Percentiles rank a stretch among this genome's conserved stretches.
These are phyloP conservation scores for Zychaea mexicana DNA, from an alignment of 371 early-diverging fungal genomes.

Conservation along the genomic window DNA sequence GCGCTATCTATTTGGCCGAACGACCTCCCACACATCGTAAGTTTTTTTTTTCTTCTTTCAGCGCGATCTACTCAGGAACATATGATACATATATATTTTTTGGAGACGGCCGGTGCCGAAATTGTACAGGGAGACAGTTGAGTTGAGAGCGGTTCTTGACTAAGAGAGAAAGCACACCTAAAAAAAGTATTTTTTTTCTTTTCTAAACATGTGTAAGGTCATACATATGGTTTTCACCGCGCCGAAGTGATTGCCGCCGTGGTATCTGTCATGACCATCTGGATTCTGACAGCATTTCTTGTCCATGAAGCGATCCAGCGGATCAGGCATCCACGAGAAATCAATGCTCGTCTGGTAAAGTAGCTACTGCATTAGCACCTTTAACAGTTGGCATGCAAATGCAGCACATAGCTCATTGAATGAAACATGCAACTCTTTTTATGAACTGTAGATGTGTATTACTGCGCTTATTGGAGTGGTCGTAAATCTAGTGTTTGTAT, in stretches of 20 bases:
- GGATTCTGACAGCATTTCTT: conserved; percentile 77
- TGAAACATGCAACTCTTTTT: too few species aligned
- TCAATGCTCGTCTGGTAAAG: conserved; percentile 67
- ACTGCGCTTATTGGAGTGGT: conserved; percentile 74
- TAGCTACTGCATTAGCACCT: neutral
- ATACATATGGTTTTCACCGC: conserved; percentile 85
- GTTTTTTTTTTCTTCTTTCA: neutral
- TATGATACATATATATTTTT: too few species aligned
- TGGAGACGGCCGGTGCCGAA: too few species aligned
- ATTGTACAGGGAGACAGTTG: too few species aligned
- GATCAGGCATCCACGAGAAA: conserved; percentile 67
- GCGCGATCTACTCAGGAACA: too few species aligned
- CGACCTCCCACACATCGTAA: conserved; percentile 69
- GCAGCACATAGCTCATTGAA: too few species aligned
- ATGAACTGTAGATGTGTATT: conserved; percentile 67
- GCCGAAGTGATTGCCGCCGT: conserved; percentile 88
- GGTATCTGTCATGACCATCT: conserved; percentile 79
- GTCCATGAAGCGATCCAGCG: conserved; percentile 80
- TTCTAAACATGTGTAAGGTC: conserved; percentile 30
- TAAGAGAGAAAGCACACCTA: too few species aligned
- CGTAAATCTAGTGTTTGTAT: conserved; percentile 74
- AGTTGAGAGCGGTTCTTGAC: too few species aligned
- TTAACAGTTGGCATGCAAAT: too few species aligned
- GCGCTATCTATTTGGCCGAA: conserved; percentile 71
- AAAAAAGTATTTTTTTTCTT: conserved; percentile 4